phyloP scores from a whole-genome alignment of 495 filamentous ascomycete species.

The Tuber microsphaerosporum region DNA sequence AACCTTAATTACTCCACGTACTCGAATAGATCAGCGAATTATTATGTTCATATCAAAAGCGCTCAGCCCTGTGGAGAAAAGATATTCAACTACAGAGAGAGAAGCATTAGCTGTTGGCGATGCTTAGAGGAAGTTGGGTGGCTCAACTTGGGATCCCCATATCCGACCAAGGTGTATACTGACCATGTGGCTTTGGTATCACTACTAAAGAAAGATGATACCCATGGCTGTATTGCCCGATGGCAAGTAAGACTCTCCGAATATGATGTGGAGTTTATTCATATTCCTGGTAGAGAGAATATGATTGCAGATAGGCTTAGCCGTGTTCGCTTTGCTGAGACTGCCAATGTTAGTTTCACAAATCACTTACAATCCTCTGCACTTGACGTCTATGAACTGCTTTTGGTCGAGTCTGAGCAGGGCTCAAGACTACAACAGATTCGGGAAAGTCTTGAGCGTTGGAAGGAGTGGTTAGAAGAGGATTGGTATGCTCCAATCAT shows the following conservation, averaged over 20 bases:
- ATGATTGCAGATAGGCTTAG: no score
- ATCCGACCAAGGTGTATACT: slow-evolving; percentile 2
- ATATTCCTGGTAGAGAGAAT: no score
- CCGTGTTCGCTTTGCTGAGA: no score
- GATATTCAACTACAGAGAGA: not conserved
- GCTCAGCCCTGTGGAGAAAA: not conserved
- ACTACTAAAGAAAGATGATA: slow-evolving; percentile 1
- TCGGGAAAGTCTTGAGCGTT: no score
- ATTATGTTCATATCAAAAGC: slow-evolving; percentile 5
- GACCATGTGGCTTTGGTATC: not conserved
- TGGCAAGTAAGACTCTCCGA: not conserved
- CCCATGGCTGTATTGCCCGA: not conserved
- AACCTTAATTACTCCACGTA: not conserved
- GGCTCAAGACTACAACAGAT: no score
- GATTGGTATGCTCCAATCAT: no score
- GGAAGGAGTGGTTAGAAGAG: no score
- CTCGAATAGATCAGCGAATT: not conserved
- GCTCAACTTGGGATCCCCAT: not conserved
- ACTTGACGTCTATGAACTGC: no score
- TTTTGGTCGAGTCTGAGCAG: no score
- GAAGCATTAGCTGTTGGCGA: not conserved
- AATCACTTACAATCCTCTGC: no score
- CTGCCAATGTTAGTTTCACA: no score
- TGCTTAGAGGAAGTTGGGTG: slow-evolving; percentile 3
- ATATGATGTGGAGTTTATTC: not conserved